phyloP scores from a whole-genome alignment of 2,329 filamentous ascomycete genomes.

The Aspergillus fijiensis region DNA sequence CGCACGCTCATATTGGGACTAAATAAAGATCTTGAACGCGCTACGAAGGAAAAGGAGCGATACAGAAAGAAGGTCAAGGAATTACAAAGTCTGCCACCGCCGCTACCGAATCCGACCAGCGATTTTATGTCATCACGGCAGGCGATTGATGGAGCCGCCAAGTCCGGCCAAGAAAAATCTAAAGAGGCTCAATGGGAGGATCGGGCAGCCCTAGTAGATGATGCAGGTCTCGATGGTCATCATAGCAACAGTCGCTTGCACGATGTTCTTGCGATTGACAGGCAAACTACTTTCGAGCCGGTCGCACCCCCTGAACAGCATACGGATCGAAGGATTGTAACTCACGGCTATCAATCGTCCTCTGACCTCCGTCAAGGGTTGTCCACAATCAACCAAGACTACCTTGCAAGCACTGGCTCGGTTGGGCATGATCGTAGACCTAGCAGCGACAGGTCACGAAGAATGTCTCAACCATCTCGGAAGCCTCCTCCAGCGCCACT shows the following conservation, averaged over 20 bases:
- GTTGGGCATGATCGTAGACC: constrained; percentile 17
- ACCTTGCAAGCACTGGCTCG: constrained; percentile 24
- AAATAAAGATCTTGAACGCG: constrained; percentile 89
- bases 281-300: background rate
- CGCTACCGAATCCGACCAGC: constrained; percentile 27
- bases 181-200: constrained; percentile 1
- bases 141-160: constrained; percentile 12
- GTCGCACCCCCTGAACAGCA: background rate
- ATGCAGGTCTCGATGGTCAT: background rate
- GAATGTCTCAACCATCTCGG: constrained; percentile 61
- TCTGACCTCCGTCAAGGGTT: constrained; percentile 17
- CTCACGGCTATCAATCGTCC: constrained; percentile 12
- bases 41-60: constrained; percentile 89
- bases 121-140: constrained; percentile 12
- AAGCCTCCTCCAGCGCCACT: constrained; percentile 85
- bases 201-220: background rate
- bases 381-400: constrained; percentile 19
- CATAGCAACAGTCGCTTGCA: background rate
- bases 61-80: constrained; percentile 92
- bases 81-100: constrained; percentile 51
- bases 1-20: constrained; percentile 87
- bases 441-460: constrained; percentile 19
- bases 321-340: constrained; percentile 8
- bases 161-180: background rate
- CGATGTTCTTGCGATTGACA: background rate